A percentile compares a stretch with the other conserved stretches of the same genome.
Conservation (phyloP, 176 grass and related monocot genomes). For the Otatea glauca region DNA sequence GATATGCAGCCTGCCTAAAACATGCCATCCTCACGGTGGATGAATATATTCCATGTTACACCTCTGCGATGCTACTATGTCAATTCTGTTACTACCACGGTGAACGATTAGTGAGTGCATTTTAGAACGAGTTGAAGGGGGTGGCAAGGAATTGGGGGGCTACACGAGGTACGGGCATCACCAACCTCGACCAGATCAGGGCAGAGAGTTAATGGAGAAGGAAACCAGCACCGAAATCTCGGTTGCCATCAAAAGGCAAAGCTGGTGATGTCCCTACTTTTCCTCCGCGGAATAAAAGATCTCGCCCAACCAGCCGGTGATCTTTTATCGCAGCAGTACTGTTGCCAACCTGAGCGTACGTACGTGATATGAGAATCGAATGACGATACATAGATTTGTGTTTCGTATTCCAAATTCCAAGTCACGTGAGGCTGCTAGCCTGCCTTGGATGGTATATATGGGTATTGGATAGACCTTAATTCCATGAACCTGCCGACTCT, state of each 20-base stretch:
- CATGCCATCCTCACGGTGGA: too few relatives aligned
- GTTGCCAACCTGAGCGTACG: constrained; percentile 6
- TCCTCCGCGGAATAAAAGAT: too few relatives aligned
- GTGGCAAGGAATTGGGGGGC: background rate
- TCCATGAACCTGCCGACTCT: constrained; percentile 3
- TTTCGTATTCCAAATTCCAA: background rate
- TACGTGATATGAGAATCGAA: background rate
- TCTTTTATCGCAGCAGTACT: background rate
- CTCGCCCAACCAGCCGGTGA: background rate
- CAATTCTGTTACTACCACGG: too few relatives aligned
- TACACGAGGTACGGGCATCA: constrained; percentile 13
- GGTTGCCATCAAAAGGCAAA: background rate
- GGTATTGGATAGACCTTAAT: background rate
- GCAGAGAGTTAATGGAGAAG: constrained; percentile 27
- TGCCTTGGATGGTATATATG: constrained; percentile 7
- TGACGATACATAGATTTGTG: constrained; percentile 22
- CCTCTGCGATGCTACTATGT: too few relatives aligned
- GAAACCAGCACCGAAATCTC: constrained; percentile 26
- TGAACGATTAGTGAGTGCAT: background rate
- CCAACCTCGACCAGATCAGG: constrained; percentile 6
- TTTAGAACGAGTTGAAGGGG: background rate
- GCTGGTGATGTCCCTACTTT: background rate
- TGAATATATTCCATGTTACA: too few relatives aligned
- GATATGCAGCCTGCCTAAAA: too few relatives aligned
- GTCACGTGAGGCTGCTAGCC: constrained; percentile 17